A percentile compares a stretch with the other conserved stretches of the same genome.
Conservation (phyloP, 176 grass and related monocot species). For the Coix lacrymajobi region DNA sequence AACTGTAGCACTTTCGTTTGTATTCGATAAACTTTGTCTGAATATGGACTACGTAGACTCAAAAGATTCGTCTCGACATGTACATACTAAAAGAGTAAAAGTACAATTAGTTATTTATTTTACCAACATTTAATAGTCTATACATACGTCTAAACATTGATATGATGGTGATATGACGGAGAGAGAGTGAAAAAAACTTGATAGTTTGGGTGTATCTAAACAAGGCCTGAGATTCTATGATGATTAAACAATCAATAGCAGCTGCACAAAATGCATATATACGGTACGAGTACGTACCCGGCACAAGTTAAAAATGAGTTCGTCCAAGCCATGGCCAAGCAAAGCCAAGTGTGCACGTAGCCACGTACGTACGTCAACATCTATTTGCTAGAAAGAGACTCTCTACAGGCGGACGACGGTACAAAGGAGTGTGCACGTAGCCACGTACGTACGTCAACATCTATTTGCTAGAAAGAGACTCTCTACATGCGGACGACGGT, state of each 20-base stretch:
- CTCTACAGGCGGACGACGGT: not conserved
- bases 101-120: too few relatives aligned
- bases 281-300: not conserved
- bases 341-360: not conserved
- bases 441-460: not conserved
- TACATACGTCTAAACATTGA: too few relatives aligned
- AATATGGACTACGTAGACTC: too few relatives aligned
- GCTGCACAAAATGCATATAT: not conserved
- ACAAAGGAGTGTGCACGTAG: not conserved
- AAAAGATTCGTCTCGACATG: too few relatives aligned
- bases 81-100: too few relatives aligned
- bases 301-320: not conserved
- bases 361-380: not conserved
- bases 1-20: too few relatives aligned
- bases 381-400: not conserved
- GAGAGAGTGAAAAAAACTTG: too few relatives aligned
- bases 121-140: too few relatives aligned
- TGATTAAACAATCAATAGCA: not conserved
- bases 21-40: too few relatives aligned
- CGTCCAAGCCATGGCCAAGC: not conserved
- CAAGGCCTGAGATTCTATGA: too few relatives aligned
- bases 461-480: not conserved
- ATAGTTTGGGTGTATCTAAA: too few relatives aligned
- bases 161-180: too few relatives aligned
- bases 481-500: not conserved